Base-by-base conservation (phyloP, 768 basidiomycete species). In the Kwoniella heveanensis region DNA sequence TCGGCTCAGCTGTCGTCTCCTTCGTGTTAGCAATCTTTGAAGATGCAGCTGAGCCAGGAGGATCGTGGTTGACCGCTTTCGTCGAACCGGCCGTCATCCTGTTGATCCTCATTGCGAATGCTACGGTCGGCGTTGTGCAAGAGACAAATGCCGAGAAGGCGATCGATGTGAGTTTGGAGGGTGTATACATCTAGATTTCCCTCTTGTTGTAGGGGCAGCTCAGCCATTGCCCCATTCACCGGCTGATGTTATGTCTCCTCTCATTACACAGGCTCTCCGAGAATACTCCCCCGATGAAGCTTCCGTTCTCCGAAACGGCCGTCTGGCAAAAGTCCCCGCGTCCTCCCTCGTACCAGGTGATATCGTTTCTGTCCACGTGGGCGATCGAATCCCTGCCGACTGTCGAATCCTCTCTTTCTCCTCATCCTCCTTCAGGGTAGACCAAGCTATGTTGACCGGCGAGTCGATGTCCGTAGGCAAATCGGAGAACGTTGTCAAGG, bases 241-340 rank as follows among this genome's bases (percentile, higher is more conserved):
- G n/a, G n/a, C n/a, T n/a, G n/a, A n/a, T n/a, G n/a, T n/a, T n/a
- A n/a, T n/a, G n/a, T n/a, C n/a, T n/a, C n/a, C n/a, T n/a, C n/a
- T n/a, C n/a, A n/a, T 32, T 32, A 6, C 32, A 32, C 32, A 98
- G 95, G 95, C 95, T 13, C 82, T 99, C 68, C 93, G 90, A 80
- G 92, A 97, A 77, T 99, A 97, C 80, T 91, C 95, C 47, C 95
- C 95, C 0, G 94, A 98, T 77, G 92, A 95, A 79, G 93, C 94
- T 39, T 93, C 90, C 62, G 94, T 90, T 25, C 74, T 92, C 63
- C 90, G 95, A 36, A 85, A 85, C 30, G 88, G 90, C 30, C 85
- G 84, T 70, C 69, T 90, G 21, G 71, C 80, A 44, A 89, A 88
- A 65, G 85, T 96, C 51, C 91, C 92, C 69, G 90, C 95, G 10